Evolutionary conservation across 2,329 filamentous ascomycete genomes (phyloP).

Genomic region (Sphaerostilbella broomeana): DNA sequence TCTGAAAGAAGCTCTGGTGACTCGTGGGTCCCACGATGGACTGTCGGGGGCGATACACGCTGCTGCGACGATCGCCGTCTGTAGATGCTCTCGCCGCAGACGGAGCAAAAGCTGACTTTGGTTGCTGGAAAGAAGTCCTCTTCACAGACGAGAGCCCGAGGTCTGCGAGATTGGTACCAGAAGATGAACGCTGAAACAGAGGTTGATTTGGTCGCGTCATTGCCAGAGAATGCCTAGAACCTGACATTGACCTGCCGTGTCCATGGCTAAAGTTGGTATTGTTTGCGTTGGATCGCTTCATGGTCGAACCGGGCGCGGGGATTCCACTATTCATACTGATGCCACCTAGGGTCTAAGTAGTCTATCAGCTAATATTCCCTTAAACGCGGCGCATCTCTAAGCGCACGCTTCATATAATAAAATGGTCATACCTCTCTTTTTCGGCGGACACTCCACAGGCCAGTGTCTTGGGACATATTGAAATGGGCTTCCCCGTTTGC

Average conservation of each 20-base stretch:
- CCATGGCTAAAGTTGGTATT: conserved; percentile 59
- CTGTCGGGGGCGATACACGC: conserved; percentile 66
- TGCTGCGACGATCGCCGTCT: conserved; percentile 65
- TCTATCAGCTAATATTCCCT: conserved; percentile 16
- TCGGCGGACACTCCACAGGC: conserved; percentile 85
- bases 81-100: conserved; percentile 44
- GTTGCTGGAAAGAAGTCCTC: conserved; percentile 70
- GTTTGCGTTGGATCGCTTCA: conserved; percentile 86
- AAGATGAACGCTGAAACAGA: conserved; percentile 77
- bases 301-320: conserved; percentile 82
- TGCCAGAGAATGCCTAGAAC: conserved; percentile 78
- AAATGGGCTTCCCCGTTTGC: neutral
- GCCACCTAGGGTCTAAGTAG: conserved; percentile 69
- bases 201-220: conserved; percentile 78
- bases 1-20: conserved; percentile 93
- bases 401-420: conserved; percentile 1
- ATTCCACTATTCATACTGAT: conserved; percentile 79
- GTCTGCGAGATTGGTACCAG: conserved; percentile 72
- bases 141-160: conserved; percentile 77
- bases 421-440: conserved; percentile 70
- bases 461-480: conserved; percentile 77
- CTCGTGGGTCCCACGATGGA: conserved; percentile 61
- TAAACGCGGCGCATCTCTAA: conserved; percentile 15
- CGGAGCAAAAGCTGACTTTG: conserved; percentile 59
- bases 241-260: conserved; percentile 76